Evolutionary conservation across 2,329 filamentous ascomycete genomes (phyloP).

Genomic region (Ustilaginoidea virens): DNA sequence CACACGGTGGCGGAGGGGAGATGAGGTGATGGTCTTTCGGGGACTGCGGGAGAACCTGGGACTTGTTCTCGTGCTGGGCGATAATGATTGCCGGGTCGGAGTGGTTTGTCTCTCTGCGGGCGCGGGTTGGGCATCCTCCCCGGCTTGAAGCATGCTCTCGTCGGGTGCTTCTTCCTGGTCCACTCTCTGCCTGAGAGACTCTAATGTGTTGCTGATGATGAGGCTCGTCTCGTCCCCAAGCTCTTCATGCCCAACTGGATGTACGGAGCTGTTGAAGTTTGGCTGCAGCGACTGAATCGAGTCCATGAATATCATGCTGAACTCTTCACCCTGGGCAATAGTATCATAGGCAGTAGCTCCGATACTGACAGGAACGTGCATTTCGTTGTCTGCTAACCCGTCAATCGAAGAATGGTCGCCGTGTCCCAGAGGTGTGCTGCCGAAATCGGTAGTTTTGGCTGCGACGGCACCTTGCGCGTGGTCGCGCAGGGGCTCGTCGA

Average conservation of each 20-base stretch:
- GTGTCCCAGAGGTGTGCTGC: no score
- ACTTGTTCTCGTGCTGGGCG: constrained; percentile 12
- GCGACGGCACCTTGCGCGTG: no score
- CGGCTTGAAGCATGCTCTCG: constrained; percentile 3
- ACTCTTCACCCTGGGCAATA: constrained; percentile 35
- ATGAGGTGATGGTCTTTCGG: constrained; percentile 12
- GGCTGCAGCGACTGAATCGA: constrained; percentile 35
- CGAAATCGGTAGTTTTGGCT: no score
- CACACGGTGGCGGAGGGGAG: constrained; percentile 19
- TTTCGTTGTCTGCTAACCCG: not conserved
- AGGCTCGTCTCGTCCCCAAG: constrained; percentile 40
- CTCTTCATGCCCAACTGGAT: constrained; percentile 22
- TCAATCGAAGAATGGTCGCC: not conserved
- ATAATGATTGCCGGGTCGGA: constrained; percentile 5
- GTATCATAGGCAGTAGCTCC: constrained; percentile 21
- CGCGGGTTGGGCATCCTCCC: constrained; percentile 3
- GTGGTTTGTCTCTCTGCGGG: constrained; percentile 1
- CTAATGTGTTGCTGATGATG: constrained; percentile 40
- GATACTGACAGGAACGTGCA: constrained; percentile 6
- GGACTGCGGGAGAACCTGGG: constrained; percentile 20
- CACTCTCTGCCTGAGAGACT: constrained; percentile 26
- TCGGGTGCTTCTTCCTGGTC: constrained; percentile 5
- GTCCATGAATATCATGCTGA: constrained; percentile 44
- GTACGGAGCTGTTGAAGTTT: constrained; percentile 19
- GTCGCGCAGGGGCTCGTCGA: constrained; percentile 11